Evolutionary conservation across 2,329 filamentous ascomycete genomes (phyloP).

Genomic region (Penicillium sp.): DNA sequence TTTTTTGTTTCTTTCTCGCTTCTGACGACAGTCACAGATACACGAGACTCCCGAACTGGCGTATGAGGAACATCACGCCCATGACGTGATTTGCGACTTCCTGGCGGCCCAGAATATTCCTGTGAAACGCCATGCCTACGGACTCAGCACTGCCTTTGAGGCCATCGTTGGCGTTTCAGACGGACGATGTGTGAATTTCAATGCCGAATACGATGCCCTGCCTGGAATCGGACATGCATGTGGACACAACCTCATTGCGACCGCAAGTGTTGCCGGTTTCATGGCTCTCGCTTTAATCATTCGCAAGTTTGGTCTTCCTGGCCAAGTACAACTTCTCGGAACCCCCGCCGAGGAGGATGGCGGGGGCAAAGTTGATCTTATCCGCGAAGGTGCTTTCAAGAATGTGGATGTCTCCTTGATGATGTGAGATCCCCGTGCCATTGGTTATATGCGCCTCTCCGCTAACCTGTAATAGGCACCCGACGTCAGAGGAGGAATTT

Average conservation of each 20-base stretch:
- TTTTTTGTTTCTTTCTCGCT: not conserved
- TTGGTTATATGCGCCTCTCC: conserved; percentile 31
- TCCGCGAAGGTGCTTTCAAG: conserved; percentile 43
- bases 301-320: conserved; percentile 39
- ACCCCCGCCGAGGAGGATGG: conserved; percentile 36
- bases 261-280: conserved; percentile 28
- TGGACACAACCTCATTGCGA: conserved; percentile 37
- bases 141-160: conserved; percentile 54
- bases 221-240: conserved; percentile 37
- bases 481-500: not conserved
- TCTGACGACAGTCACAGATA: conserved; percentile 7
- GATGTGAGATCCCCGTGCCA: conserved; percentile 26
- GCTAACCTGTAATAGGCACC: conserved; percentile 20
- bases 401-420: conserved; percentile 41
- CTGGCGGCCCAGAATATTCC: conserved; percentile 8
- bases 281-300: conserved; percentile 51
- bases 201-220: conserved; percentile 43
- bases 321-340: conserved; percentile 31
- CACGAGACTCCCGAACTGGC: conserved; percentile 22
- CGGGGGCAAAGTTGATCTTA: conserved; percentile 39
- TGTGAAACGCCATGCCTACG: conserved; percentile 47
- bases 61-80: conserved; percentile 22
- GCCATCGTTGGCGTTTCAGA: conserved; percentile 42
- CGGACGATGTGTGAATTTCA: conserved; percentile 19
- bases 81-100: conserved; percentile 19